Evolutionary conservation across 176 grass and related monocot genomes (phyloP).

Genomic region (Carex parvula): DNA sequence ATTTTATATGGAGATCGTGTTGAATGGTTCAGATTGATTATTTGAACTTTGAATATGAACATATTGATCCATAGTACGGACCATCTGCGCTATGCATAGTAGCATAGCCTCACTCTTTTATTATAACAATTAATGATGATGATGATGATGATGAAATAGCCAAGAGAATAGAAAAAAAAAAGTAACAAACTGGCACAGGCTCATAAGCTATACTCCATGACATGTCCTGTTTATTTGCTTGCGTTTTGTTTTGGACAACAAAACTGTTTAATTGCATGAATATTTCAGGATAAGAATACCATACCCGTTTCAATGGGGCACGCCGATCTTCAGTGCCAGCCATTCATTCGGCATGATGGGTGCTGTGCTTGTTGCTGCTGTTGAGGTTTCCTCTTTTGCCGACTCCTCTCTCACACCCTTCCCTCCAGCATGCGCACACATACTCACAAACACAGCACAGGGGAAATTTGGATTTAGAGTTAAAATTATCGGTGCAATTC

Average conservation of each 20-base stretch:
- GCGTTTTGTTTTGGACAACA: not conserved
- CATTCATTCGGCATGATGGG: slow-evolving; percentile 99
- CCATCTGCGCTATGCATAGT: too few species aligned
- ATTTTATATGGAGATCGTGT: too few species aligned
- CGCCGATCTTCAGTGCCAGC: slow-evolving; percentile 82
- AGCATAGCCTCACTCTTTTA: too few species aligned
- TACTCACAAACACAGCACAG: not conserved
- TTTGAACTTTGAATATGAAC: too few species aligned
- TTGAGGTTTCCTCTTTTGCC: slow-evolving; percentile 52
- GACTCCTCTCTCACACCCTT: not conserved
- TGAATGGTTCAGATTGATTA: too few species aligned
- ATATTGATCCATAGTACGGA: too few species aligned
- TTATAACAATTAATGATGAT: too few species aligned
- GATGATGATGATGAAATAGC: not conserved
- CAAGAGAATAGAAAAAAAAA: not conserved
- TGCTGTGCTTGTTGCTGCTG: slow-evolving; percentile 91
- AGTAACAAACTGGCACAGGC: not conserved
- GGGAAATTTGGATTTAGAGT: not conserved
- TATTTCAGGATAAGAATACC: slow-evolving; percentile 85
- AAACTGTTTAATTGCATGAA: slow-evolving; percentile 22
- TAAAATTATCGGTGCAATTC: slow-evolving; percentile 25
- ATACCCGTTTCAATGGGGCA: slow-evolving; percentile 93
- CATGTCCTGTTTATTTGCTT: not conserved
- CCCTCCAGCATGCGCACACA: not conserved
- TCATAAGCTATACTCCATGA: not conserved